Evolutionary conservation across 179 eudicot species (phyloP).

Genomic region (Corrigiola litoralis): DNA sequence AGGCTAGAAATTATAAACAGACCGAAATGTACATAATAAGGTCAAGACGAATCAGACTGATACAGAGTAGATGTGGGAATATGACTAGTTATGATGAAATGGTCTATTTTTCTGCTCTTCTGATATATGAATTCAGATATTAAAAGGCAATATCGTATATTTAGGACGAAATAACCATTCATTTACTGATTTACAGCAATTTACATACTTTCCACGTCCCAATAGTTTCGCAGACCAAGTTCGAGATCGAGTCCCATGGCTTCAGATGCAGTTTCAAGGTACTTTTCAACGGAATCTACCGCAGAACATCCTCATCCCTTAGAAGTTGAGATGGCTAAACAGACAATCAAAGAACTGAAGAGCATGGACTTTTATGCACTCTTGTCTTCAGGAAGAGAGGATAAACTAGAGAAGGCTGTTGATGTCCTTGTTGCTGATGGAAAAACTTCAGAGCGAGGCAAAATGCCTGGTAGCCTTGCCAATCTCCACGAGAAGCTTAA

Average conservation of each 20-base stretch:
- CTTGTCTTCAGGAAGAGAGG: constrained; percentile 19
- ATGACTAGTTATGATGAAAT: too few species aligned
- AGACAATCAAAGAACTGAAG: constrained; percentile 24
- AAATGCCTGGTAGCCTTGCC: not conserved
- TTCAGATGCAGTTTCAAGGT: not conserved
- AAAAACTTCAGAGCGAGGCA: constrained; percentile 4
- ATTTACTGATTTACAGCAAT: too few species aligned
- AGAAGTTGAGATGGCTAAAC: constrained; percentile 29
- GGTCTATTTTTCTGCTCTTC: too few species aligned
- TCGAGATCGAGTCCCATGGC: not conserved
- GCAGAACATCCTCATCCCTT: constrained; percentile 9
- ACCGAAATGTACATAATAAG: too few species aligned
- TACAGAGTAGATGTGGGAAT: too few species aligned
- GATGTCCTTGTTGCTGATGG: constrained; percentile 10
- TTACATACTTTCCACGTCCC: too few species aligned
- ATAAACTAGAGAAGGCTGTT: constrained; percentile 32
- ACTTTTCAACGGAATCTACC: not conserved
- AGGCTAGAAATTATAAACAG: too few species aligned
- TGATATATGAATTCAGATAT: too few species aligned
- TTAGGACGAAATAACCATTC: too few species aligned
- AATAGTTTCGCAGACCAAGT: too few species aligned
- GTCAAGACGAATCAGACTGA: too few species aligned
- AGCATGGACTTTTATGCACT: constrained; percentile 19
- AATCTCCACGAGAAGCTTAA: constrained; percentile 15
- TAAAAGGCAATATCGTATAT: too few species aligned